Percentiles rank a stretch among this genome's conserved stretches.
Evolutionary conservation across 805 yeast species (phyloP).

Genomic region (Metschnikowia drakensbergensis): DNA sequence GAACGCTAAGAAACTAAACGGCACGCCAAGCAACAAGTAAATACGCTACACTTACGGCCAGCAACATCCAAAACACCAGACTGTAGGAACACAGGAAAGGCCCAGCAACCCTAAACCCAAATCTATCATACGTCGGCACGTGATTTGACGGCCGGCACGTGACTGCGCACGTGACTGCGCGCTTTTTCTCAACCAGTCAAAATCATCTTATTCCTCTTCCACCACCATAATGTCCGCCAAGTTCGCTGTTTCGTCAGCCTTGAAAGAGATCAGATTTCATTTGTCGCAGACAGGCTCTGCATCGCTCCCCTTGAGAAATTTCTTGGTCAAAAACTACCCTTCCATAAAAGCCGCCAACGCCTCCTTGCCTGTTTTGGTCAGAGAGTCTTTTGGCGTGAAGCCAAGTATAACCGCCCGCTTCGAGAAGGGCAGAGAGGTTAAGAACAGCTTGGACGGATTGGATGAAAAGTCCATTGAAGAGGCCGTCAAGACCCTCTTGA

Average conservation of each 20-base stretch:
- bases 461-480: slow-evolving; percentile 42
- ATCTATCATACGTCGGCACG: too few relatives aligned
- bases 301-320: slow-evolving; percentile 61
- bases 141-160: not conserved
- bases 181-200: slow-evolving; percentile 17
- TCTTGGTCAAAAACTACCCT: slow-evolving; percentile 62
- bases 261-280: slow-evolving; percentile 79
- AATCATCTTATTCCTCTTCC: slow-evolving; percentile 3
- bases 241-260: slow-evolving; percentile 47
- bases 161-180: slow-evolving; percentile 12
- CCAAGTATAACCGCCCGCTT: slow-evolving; percentile 71
- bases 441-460: slow-evolving; percentile 45
- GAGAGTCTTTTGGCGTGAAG: slow-evolving; percentile 70
- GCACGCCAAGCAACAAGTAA: too few relatives aligned
- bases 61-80: too few relatives aligned
- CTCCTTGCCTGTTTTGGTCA: slow-evolving; percentile 65
- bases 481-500: slow-evolving; percentile 39
- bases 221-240: slow-evolving; percentile 32
- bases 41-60: too few relatives aligned
- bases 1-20: too few relatives aligned
- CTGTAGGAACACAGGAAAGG: too few relatives aligned
- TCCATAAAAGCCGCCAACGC: slow-evolving; percentile 58
- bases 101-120: too few relatives aligned
- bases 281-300: slow-evolving; percentile 76
- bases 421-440: slow-evolving; percentile 22